Conservation (phyloP, 495 filamentous ascomycete species). For the Aspergillus heteromorphus region DNA sequence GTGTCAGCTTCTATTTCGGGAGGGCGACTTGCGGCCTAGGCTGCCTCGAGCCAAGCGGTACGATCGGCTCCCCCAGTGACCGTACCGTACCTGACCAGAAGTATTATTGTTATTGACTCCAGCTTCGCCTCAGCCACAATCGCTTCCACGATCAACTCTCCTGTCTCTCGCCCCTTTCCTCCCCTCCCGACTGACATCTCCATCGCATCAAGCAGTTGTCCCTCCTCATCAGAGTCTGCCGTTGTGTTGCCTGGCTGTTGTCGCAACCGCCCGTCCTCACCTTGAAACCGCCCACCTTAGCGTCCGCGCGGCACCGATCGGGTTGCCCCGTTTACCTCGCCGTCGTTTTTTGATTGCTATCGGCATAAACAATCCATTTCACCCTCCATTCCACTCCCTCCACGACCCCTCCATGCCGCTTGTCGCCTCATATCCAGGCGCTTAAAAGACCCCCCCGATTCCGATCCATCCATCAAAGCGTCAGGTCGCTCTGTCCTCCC, state of each 20-base stretch:
- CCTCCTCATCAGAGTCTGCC: too few relatives aligned
- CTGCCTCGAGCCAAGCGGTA: too few relatives aligned
- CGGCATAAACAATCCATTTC: constrained; percentile 19
- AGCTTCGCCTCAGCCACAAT: too few relatives aligned
- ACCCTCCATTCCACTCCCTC: neutral
- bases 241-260: neutral
- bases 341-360: constrained; percentile 11
- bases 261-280: neutral
- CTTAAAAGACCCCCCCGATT: neutral
- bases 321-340: constrained; percentile 22
- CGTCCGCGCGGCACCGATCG: constrained; percentile 20
- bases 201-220: too few relatives aligned
- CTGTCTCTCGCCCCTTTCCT: neutral
- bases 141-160: too few relatives aligned
- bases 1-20: too few relatives aligned
- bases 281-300: constrained; percentile 7
- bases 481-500: neutral
- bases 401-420: neutral
- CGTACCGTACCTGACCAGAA: too few relatives aligned
- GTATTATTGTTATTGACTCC: too few relatives aligned
- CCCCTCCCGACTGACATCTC: too few relatives aligned
- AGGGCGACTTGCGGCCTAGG: too few relatives aligned
- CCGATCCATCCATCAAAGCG: neutral
- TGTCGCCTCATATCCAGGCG: neutral
- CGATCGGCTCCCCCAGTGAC: too few relatives aligned